Conservation (phyloP, 225 moss, liverwort and hornwort genomes). For the Asterella californica region DNA sequence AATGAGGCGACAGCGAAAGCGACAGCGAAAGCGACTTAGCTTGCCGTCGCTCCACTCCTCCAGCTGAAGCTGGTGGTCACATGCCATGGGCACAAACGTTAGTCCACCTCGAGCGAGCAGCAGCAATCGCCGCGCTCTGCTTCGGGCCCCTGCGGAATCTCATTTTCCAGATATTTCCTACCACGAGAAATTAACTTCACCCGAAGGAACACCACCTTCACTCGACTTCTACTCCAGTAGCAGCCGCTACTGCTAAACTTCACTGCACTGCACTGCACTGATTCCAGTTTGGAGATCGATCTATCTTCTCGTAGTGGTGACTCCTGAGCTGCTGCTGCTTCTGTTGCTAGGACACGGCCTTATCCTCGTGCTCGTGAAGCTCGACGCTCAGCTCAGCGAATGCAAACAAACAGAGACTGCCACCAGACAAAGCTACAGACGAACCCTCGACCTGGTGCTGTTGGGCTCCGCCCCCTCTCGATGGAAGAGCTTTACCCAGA, state of each 20-base stretch:
- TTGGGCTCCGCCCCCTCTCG: not conserved
- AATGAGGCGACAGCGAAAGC: not conserved
- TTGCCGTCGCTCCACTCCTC: not conserved
- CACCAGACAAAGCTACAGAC: not conserved
- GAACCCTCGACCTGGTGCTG: not conserved
- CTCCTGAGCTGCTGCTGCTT: slow-evolving; percentile 1
- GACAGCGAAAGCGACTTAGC: not conserved
- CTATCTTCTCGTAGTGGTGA: not conserved
- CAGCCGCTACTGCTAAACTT: not conserved
- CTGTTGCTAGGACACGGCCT: not conserved
- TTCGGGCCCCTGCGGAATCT: not conserved
- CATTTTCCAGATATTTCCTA: not conserved
- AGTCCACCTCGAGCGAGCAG: not conserved
- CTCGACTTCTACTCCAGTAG: not conserved
- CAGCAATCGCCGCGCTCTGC: not conserved
- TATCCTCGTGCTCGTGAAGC: not conserved
- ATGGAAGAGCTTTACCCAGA: not conserved
- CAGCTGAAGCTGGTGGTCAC: not conserved
- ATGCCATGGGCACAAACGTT: not conserved
- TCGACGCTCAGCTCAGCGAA: not conserved
- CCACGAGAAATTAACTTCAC: not conserved
- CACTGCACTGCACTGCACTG: not conserved
- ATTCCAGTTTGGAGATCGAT: not conserved
- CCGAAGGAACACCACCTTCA: not conserved
- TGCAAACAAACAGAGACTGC: not conserved